Evolutionary conservation across 1,139 yeast genomes (phyloP).

Genomic region (Zygotorulaspora mrakii): DNA sequence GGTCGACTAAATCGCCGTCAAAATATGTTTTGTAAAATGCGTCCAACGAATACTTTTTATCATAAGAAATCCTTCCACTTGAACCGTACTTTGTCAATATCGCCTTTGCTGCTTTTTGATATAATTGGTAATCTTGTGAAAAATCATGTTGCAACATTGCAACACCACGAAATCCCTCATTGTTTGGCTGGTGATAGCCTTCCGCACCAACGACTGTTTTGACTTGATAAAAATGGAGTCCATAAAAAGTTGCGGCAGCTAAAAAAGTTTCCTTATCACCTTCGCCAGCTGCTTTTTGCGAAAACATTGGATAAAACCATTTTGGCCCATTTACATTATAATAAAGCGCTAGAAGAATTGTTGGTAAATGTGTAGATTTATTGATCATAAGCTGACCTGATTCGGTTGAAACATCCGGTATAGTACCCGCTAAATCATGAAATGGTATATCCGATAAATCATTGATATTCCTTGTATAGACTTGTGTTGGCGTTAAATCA

Average conservation of each 20-base stretch:
- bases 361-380: slow-evolving; percentile 60
- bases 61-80: slow-evolving; percentile 16
- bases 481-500: slow-evolving; percentile 37
- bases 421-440: slow-evolving; percentile 64
- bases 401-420: slow-evolving; percentile 79
- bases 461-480: slow-evolving; percentile 31
- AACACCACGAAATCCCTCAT: slow-evolving; percentile 31
- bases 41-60: slow-evolving; percentile 26
- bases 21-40: slow-evolving; percentile 26
- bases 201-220: slow-evolving; percentile 39
- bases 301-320: slow-evolving; percentile 75
- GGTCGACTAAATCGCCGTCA: slow-evolving; percentile 13
- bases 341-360: slow-evolving; percentile 64
- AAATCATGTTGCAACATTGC: slow-evolving; percentile 37
- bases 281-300: slow-evolving; percentile 84
- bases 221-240: slow-evolving; percentile 65
- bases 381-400: slow-evolving; percentile 76
- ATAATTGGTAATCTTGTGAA: slow-evolving; percentile 29
- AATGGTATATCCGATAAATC: slow-evolving; percentile 46
- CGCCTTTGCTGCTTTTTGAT: slow-evolving; percentile 22
- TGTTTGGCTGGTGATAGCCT: slow-evolving; percentile 28
- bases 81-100: slow-evolving; percentile 16
- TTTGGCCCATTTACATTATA: slow-evolving; percentile 78
- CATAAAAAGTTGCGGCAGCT: slow-evolving; percentile 69
- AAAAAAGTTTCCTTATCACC: slow-evolving; percentile 89